Base-by-base conservation (phyloP, 176 grass and related monocot genomes). In the Raddia guianensis region DNA sequence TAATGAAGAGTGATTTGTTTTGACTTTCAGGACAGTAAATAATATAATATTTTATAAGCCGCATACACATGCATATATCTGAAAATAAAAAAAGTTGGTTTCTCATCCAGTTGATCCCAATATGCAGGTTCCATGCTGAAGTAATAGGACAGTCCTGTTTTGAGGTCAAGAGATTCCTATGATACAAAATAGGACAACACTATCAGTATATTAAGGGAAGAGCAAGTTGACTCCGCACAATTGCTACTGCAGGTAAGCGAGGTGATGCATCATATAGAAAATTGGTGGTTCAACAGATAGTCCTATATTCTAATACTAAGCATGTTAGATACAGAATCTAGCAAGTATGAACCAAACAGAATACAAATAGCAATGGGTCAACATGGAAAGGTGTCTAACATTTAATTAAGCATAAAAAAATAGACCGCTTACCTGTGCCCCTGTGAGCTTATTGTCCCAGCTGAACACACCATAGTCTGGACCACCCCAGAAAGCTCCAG, bases 381-480 rank as follows among this genome's bases (percentile, higher is more conserved):
- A 62, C 50, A 44, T 81, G 52, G n/a, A 32, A 82, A 50, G 85
- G 83, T 71, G 55, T 51, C 8, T 20, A 73, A 32, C 33, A 19
- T 53, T 81, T 68, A 50, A 71, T 59, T 20, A 57, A 49, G 56
- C 18, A 58, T 40, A 40, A 5, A 73, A 8, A 43, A 54, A 48
- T 72, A 76, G 16, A 5, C 49, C 20, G 48, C 79, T 83, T 84
- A 94, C 95, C 83, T 98, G 95, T 76, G 90, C 92, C 82, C 92
- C 95, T 50, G 92, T 87, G 77, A 98, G 84, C 71, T 98, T 94
- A 90, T 94, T 94, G 78, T 98, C 90, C 95, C 95, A 98, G 81
- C 95, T 98, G 86, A 98, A 92, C 32, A 98, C 88, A 2, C 95
- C 95, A 85, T 94, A 94, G 70, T 93, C 83, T 1, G 84, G 84